phyloP scores from a whole-genome alignment of 1,139 yeast species.

The Taphrina populina region DNA sequence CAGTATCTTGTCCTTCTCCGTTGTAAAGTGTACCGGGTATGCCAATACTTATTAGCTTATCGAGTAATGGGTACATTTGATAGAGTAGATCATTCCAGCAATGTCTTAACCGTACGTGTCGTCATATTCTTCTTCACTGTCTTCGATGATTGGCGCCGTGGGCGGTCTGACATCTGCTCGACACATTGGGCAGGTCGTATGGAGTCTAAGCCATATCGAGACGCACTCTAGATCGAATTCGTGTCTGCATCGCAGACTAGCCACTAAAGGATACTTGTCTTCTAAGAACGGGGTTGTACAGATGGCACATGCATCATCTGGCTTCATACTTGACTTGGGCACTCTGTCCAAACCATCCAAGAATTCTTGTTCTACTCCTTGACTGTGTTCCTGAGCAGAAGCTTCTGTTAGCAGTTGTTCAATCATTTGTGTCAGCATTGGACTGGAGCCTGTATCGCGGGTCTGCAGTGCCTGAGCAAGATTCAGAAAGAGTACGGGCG shows the following conservation, averaged over 20 bases:
- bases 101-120: slow-evolving; percentile 67
- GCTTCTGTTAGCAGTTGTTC: slow-evolving; percentile 22
- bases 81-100: no score
- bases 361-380: slow-evolving; percentile 68
- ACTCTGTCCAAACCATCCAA: slow-evolving; percentile 77
- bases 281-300: slow-evolving; percentile 72
- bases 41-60: slow-evolving; percentile 20
- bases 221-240: slow-evolving; percentile 85
- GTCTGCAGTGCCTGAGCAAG: slow-evolving; percentile 24
- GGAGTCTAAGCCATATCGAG: slow-evolving; percentile 79
- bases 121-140: slow-evolving; percentile 70
- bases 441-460: slow-evolving; percentile 2
- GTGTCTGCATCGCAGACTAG: slow-evolving; percentile 78
- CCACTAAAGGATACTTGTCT: slow-evolving; percentile 68
- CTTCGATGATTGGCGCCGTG: slow-evolving; percentile 49
- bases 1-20: slow-evolving; percentile 12
- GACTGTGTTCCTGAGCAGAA: slow-evolving; percentile 34
- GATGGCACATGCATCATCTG: slow-evolving; percentile 73
- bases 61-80: no score
- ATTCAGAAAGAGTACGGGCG: not conserved
- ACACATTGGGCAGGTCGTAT: slow-evolving; percentile 85
- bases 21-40: slow-evolving; percentile 27
- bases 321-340: slow-evolving; percentile 52
- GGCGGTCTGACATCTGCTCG: slow-evolving; percentile 65
- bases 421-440: slow-evolving; percentile 20